A percentile compares a stretch with the other conserved stretches of the same genome.
phyloP scores from a whole-genome alignment of 495 filamentous ascomycete species.

The Daldinia vernicosa region DNA sequence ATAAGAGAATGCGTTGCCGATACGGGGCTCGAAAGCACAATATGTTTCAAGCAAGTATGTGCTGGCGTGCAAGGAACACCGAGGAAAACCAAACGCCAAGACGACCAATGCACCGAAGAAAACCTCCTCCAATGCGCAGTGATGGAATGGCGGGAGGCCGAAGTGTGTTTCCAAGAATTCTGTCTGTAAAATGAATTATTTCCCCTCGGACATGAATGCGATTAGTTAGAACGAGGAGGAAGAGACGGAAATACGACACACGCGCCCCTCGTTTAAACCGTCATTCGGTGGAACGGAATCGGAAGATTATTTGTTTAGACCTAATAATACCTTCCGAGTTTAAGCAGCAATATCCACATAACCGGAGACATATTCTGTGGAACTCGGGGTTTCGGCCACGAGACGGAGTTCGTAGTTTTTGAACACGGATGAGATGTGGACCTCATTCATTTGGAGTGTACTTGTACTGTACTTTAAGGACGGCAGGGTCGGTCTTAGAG shows the following conservation, averaged over 20 bases:
- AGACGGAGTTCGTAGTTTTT: not conserved
- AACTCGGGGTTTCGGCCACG: not conserved
- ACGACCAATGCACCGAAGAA: conserved; percentile 40
- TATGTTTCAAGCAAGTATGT: conserved; percentile 40
- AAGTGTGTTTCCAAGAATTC: conserved; percentile 39
- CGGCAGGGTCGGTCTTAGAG: not conserved
- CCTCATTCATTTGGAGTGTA: conserved; percentile 1
- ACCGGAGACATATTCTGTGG: not conserved
- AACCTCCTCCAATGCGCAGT: conserved; percentile 37
- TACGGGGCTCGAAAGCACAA: conserved; percentile 36
- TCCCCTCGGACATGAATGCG: not conserved
- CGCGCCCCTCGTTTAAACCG: not conserved
- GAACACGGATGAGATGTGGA: not conserved
- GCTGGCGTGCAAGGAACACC: not conserved
- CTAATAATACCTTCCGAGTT: not conserved
- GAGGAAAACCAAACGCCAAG: conserved; percentile 28
- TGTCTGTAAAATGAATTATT: conserved; percentile 22
- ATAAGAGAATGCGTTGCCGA: conserved; percentile 35
- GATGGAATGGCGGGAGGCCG: conserved; percentile 36
- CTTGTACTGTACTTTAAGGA: conserved; percentile 3
- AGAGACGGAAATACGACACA: not conserved
- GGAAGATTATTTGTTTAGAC: not conserved
- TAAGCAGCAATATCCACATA: not conserved
- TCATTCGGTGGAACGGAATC: not conserved
- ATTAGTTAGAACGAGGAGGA: not conserved